These are phyloP conservation scores for Erodium maritimum DNA, from an alignment of 345 rosid genomes.

Conservation along the genomic window DNA sequence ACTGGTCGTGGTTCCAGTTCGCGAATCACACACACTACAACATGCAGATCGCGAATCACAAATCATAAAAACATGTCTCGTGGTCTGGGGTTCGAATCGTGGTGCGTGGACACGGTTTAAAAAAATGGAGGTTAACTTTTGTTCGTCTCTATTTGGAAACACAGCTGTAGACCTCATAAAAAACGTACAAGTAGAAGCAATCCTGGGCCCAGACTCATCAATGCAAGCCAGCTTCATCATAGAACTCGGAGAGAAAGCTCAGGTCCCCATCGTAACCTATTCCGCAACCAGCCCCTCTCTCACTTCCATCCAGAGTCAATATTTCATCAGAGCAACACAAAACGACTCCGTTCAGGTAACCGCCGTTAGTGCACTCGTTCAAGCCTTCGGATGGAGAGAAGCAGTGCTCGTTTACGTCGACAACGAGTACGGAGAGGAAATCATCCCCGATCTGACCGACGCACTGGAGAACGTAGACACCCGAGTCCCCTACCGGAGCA, in stretches of 20 bases:
- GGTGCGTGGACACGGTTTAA: too few relatives aligned
- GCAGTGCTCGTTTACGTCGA: slow-evolving; percentile 24
- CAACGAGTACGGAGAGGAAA: slow-evolving; percentile 28
- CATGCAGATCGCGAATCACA: too few relatives aligned
- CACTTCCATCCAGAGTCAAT: not conserved
- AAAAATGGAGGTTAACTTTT: not conserved
- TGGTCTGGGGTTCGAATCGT: too few relatives aligned
- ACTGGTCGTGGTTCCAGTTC: too few relatives aligned
- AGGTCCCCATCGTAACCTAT: slow-evolving; percentile 1
- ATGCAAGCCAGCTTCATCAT: not conserved
- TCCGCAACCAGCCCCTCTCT: not conserved
- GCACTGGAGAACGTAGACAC: slow-evolving; percentile 19
- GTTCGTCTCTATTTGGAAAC: not conserved
- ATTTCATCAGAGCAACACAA: not conserved
- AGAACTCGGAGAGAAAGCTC: not conserved
- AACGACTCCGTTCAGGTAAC: not conserved
- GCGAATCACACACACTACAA: too few relatives aligned
- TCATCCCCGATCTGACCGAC: slow-evolving; percentile 26
- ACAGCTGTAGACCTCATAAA: slow-evolving; percentile 1
- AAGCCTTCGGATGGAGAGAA: slow-evolving; percentile 26
- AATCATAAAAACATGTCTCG: too few relatives aligned
- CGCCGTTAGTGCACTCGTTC: not conserved
- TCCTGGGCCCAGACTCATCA: not conserved
- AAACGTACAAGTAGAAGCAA: not conserved
- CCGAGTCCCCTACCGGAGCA: slow-evolving; percentile 14